Base-by-base conservation (phyloP, 2,329 filamentous ascomycete genomes). In the Claviceps sorghi region DNA sequence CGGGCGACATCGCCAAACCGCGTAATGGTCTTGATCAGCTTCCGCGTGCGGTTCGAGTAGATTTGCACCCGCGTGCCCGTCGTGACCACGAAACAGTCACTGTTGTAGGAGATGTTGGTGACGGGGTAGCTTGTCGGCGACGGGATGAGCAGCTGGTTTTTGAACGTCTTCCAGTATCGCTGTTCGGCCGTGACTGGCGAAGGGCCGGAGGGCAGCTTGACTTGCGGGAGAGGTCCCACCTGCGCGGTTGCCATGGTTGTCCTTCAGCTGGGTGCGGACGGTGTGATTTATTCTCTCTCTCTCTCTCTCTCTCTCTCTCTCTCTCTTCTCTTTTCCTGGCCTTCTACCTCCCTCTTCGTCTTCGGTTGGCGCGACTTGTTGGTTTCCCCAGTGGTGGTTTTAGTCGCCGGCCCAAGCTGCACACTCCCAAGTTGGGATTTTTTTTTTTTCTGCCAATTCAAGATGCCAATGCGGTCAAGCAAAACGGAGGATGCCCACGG, bases 131-230 rank as follows among this genome's bases (percentile, higher is more conserved):
- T 87, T 58, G 93, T 88, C 58, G 90, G 89, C 57, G 91, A 95
- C 46, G 93, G 87, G 56, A 97, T 83, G 56, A 91, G 82, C 53
- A 95, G 81, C 58, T 90, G 87, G 60, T 90, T 93, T 71, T 88
- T 89, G 75, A 98, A 98, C 13, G 86, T 84, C 65, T 85, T 86
- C 94, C 94, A 98, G 76, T 97, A 97, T 58, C 84, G 80, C 71
- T 97, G 90, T 72, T 98, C 93, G 34, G 90, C 84, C 6, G 91
- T 95, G 48, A 91, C 72, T 51, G 88, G 84, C 42, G 85, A 83
- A 53, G 89, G 89, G 49, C 88, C 87, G 57, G 86, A 79, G 53
- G 91, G 83, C 64, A 94, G 79, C 76, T 88, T 94, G 64, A 94
- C 73, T 67, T 84, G 84, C 67, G 83, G 82, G 59, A 95, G 73